Conservation (phyloP, 2,329 filamentous ascomycete genomes). For the Rasamsonia emersonii region DNA sequence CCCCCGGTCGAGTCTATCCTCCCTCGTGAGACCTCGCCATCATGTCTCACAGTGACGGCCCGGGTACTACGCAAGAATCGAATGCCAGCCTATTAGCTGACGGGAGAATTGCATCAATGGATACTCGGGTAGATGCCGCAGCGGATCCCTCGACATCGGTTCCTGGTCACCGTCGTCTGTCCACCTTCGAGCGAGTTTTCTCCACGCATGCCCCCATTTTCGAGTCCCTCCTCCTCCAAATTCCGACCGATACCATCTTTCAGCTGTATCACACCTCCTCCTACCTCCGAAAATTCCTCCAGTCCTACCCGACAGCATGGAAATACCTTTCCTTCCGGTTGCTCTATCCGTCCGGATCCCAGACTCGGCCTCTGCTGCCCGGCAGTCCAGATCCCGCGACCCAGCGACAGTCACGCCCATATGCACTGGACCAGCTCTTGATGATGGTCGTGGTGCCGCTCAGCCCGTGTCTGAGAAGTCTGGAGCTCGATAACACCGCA, state of each 20-base stretch:
- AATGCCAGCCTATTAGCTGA: conserved; percentile 1
- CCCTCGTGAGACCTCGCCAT: no score
- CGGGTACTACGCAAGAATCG: conserved; percentile 4
- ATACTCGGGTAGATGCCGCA: conserved; percentile 17
- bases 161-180: conserved; percentile 24
- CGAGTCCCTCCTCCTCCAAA: conserved; percentile 50
- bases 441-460: conserved; percentile 49
- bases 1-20: conserved; percentile 1
- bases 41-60: conserved; percentile 11
- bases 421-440: conserved; percentile 50
- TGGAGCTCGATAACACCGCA: conserved; percentile 54
- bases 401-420: conserved; percentile 46
- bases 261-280: conserved; percentile 51
- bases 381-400: conserved; percentile 23
- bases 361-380: conserved; percentile 25
- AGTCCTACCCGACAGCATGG: conserved; percentile 52
- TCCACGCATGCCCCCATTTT: conserved; percentile 50
- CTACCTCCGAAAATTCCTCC: conserved; percentile 47
- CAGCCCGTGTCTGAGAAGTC: conserved; percentile 46
- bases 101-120: conserved; percentile 1
- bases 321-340: conserved; percentile 52
- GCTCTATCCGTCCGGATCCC: conserved; percentile 31
- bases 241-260: conserved; percentile 48
- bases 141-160: conserved; percentile 14
- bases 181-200: conserved; percentile 46